Evolutionary conservation across 208 protist genomes (phyloP), one percentile per base, ranked within the genome.

Genomic region (Acanthamoeba quina): DNA sequence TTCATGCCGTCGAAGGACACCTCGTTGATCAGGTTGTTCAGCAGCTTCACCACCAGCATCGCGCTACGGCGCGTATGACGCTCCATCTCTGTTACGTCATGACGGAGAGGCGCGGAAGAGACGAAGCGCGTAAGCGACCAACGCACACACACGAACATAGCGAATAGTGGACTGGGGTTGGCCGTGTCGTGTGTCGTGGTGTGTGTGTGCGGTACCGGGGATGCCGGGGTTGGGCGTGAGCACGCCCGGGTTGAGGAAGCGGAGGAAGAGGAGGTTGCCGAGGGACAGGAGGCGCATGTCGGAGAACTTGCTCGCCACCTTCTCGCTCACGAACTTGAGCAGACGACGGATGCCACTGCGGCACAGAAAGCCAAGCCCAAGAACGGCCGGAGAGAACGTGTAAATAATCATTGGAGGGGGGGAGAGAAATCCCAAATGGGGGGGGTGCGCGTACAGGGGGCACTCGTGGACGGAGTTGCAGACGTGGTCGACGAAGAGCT

Each of bases 11-110:
- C 64, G 24, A 72, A 72, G 64, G 64, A 72, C 64, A 72, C 64
- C 64, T 72, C 64, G 64, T 72, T 72, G 64, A 72, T 72, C 64
- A 72, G 24, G 31, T 72, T 72, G 64, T 72, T 72, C 64, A 72
- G 64, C 31, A 72, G 64, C 24, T 72, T 72, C 64, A 72, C 64
- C 64, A 72, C 64, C 10, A 72, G 64, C 64, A 72, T 72, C 24
- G 64, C 64, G 31, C 64, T 72, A 7, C 64, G 64, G 64, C 64
- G 64, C 24, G 64, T 72, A 21, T 72, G 64, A 9, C 64, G 64
- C 24, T 72, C 64, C 64, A 72, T 72, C 10, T 72, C 64, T 72
- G 64, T 15, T 11, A 54, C 5, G 11, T 54, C 7, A 15, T 5
- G 11, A 11, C 49, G 7, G 7, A 5, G 49, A 54, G 49, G 49